A percentile compares a stretch with the other conserved stretches of the same genome.
These are phyloP conservation scores for Zygoascus bituminiphila DNA, from an alignment of 805 yeast genomes.

Conservation along the genomic window DNA sequence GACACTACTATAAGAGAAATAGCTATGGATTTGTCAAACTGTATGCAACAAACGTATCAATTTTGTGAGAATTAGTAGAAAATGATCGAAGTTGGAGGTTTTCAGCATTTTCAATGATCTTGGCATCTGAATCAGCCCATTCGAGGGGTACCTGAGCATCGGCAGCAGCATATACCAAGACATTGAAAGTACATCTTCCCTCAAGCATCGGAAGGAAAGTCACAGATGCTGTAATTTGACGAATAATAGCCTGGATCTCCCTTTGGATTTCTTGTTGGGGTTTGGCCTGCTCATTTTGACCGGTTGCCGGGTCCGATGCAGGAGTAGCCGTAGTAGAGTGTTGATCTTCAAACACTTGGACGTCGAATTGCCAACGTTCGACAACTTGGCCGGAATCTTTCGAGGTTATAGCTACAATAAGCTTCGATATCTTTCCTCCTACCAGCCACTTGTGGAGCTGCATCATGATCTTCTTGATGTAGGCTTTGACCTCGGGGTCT, in stretches of 20 bases:
- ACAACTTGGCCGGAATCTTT: constrained; percentile 58
- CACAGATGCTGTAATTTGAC: constrained; percentile 84
- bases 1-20: too few species aligned
- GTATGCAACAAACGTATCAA: constrained; percentile 66
- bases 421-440: constrained; percentile 55
- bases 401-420: constrained; percentile 66
- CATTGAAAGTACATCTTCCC: constrained; percentile 67
- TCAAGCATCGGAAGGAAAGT: constrained; percentile 74
- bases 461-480: constrained; percentile 55
- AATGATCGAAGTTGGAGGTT: constrained; percentile 62
- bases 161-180: constrained; percentile 66
- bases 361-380: constrained; percentile 82
- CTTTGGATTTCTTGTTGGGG: constrained; percentile 46
- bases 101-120: constrained; percentile 51
- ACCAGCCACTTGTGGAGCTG: constrained; percentile 71
- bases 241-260: constrained; percentile 76
- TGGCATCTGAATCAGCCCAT: constrained; percentile 75
- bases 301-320: neutral
- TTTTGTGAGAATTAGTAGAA: constrained; percentile 56
- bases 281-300: constrained; percentile 18
- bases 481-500: constrained; percentile 67
- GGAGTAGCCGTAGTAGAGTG: neutral
- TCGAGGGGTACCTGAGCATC: constrained; percentile 61
- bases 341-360: constrained; percentile 34
- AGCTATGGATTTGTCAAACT: constrained; percentile 21